Conservation (phyloP, 768 basidiomycete genomes). For the Dendrothele bispora region DNA sequence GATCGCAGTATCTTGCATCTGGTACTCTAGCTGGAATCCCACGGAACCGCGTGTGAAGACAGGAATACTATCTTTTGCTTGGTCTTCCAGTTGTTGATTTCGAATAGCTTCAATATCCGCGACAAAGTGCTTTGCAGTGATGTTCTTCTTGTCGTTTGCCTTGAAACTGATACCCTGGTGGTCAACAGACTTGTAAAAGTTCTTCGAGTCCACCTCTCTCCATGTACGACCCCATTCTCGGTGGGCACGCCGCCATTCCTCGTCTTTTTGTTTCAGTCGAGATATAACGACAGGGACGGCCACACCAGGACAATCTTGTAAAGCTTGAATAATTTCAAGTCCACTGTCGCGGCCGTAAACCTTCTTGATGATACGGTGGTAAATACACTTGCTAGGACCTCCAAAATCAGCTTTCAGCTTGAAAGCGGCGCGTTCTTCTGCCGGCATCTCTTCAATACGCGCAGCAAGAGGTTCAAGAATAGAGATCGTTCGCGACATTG, state of each 20-base stretch:
- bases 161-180: conserved; percentile 96
- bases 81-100: conserved; percentile 51
- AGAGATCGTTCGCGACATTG: conserved; percentile 85
- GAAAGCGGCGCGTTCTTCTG: conserved; percentile 81
- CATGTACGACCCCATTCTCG: conserved; percentile 96
- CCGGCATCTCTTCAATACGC: conserved; percentile 85
- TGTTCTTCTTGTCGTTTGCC: conserved; percentile 90
- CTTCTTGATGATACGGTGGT: conserved; percentile 91
- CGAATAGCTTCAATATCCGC: conserved; percentile 73
- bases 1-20: conserved; percentile 74
- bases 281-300: conserved; percentile 89
- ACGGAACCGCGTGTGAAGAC: conserved; percentile 46
- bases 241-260: conserved; percentile 94
- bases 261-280: conserved; percentile 90
- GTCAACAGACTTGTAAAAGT: conserved; percentile 97
- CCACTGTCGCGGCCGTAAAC: conserved; percentile 86
- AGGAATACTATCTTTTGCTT: conserved; percentile 29
- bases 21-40: conserved; percentile 76
- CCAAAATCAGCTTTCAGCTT: conserved; percentile 86
- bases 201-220: conserved; percentile 95
- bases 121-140: conserved; percentile 83
- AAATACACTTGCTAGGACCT: conserved; percentile 83
- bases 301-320: conserved; percentile 90
- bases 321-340: conserved; percentile 73
- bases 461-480: conserved; percentile 84